Evolutionary conservation across 2,329 filamentous ascomycete genomes (phyloP).

Genomic region (Talaromyces sp.): DNA sequence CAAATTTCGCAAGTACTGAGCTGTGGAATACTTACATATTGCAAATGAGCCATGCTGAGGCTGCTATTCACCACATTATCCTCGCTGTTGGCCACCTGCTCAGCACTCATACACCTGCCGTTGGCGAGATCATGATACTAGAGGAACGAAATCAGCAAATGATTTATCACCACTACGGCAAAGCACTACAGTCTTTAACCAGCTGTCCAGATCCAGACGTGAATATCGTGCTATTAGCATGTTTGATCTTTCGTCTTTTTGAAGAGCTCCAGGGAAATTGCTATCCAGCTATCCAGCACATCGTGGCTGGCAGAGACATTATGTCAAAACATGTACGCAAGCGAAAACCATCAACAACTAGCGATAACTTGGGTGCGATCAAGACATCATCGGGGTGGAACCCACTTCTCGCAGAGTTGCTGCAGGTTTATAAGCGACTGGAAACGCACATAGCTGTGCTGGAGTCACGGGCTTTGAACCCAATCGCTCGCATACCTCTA

Average conservation of each 20-base stretch:
- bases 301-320: conserved; percentile 10
- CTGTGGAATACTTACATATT: conserved; percentile 12
- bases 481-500: conserved; percentile 7
- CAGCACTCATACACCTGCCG: not conserved
- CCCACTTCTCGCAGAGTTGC: conserved; percentile 8
- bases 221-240: conserved; percentile 9
- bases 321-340: not conserved
- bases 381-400: conserved; percentile 2
- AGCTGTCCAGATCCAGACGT: conserved; percentile 5
- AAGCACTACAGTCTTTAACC: conserved; percentile 3
- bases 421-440: conserved; percentile 5
- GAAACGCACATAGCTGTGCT: conserved; percentile 13
- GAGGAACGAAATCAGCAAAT: not conserved
- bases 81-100: conserved; percentile 12
- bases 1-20: conserved; percentile 7
- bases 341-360: not conserved
- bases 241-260: conserved; percentile 10
- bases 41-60: conserved; percentile 13
- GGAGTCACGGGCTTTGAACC: conserved; percentile 2
- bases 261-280: conserved; percentile 15
- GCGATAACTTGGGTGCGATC: conserved; percentile 2
- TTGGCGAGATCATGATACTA: not conserved
- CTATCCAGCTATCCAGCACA: conserved; percentile 11
- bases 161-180: conserved; percentile 10
- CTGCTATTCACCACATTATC: conserved; percentile 12